Evolutionary conservation across 306 rosid genomes (phyloP), one percentile per base, ranked within the genome.

Genomic region (Inga laurina): DNA sequence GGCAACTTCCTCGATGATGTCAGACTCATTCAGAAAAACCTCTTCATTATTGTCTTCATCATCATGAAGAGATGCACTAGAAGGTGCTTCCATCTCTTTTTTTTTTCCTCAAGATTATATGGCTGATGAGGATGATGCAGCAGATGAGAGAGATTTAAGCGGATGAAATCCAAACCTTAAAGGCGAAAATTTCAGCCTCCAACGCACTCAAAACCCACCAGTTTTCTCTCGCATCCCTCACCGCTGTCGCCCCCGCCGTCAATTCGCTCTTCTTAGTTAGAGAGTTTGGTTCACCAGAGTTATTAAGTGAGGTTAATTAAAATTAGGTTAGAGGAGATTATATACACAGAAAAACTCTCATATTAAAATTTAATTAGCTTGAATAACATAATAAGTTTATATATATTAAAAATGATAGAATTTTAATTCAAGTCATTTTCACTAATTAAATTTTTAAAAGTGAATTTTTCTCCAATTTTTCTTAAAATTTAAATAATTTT

Each of bases 11-110:
- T 61, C 73, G 37, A 81, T 59, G 59, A 87, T 87, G 64, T 87
- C 87, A 57, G 78, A 57, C 14, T 81, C 87, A 43, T 87, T 86
- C 15, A 87, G 51, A 78, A 87, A 81, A n/a, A 80, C 83, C 0
- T 80, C 80, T 19, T 75, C 66, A 51, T 76, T 56, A 68, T 86
- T 83, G 1, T 83, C 85, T n/a, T 80, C 83, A 5, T 83, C 75
- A 11, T 80, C 77, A 11, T 74, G 82, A 76, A 21, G 2, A 78
- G 44, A 37, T 54, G 83, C 44, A 54, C 41, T 37, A 65, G 76
- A 12, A 13, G 81, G 49, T 22, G 61, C 24, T 48, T 32, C 71
- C 84, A 84, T 76, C 77, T 61, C 1, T 27, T 24, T 27, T 7
- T 14, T 49, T 12, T 49, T 48, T 6, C 8, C 1, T 39, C 43